These are phyloP conservation scores for Somion occarium DNA, from an alignment of 1,284 basidiomycete genomes.

Conservation along the genomic window DNA sequence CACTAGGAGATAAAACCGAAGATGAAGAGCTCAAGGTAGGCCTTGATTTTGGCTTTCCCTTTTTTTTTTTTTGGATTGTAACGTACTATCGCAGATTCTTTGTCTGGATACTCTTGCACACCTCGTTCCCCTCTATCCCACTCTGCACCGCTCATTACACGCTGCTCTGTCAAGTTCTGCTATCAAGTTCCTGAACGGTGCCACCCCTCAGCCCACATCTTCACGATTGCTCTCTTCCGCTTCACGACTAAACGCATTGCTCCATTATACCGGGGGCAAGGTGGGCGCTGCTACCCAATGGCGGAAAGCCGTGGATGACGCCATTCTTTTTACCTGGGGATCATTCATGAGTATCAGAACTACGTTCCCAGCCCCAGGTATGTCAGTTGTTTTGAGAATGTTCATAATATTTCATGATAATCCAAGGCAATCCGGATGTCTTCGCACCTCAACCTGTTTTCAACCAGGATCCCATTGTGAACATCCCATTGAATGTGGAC, in stretches of 20 bases:
- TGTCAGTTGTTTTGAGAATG: slow-evolving; percentile 10
- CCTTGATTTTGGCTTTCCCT: no score
- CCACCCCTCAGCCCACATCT: slow-evolving; percentile 38
- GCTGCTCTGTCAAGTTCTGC: slow-evolving; percentile 45
- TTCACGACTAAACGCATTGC: slow-evolving; percentile 50
- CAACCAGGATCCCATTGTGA: slow-evolving; percentile 32
- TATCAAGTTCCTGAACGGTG: slow-evolving; percentile 53
- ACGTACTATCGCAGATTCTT: slow-evolving; percentile 37
- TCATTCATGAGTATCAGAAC: slow-evolving; percentile 54
- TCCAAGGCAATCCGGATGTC: background rate
- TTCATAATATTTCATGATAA: background rate
- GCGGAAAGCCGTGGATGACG: slow-evolving; percentile 69
- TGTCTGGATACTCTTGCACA: slow-evolving; percentile 48
- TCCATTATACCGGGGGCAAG: slow-evolving; percentile 73
- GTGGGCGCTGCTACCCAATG: slow-evolving; percentile 65
- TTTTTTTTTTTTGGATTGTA: background rate
- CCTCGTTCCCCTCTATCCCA: slow-evolving; percentile 62
- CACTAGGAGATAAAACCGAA: slow-evolving; percentile 45
- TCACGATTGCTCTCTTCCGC: slow-evolving; percentile 40
- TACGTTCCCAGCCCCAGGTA: slow-evolving; percentile 46
- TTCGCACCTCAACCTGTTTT: slow-evolving; percentile 8
- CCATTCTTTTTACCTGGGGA: slow-evolving; percentile 55
- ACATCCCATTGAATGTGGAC: slow-evolving; percentile 54
- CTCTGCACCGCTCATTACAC: slow-evolving; percentile 52
- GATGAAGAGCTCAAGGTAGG: slow-evolving; percentile 51